These are phyloP conservation scores for Rickenella mellea DNA, from an alignment of 768 basidiomycete genomes.

Conservation along the genomic window DNA sequence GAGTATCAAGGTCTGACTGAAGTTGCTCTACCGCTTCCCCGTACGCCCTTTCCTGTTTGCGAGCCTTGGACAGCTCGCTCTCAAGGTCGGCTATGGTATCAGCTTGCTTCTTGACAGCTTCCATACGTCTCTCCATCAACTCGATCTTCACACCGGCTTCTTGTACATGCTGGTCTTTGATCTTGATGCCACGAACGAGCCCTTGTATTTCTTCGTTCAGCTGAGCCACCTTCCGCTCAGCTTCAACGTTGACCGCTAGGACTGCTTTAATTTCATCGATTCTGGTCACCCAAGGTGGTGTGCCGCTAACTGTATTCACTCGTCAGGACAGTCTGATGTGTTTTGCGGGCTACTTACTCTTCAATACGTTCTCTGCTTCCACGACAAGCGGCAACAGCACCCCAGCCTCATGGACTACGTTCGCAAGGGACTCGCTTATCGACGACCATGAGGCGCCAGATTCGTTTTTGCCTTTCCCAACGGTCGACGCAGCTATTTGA, in stretches of 20 bases:
- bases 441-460: conserved; percentile 70
- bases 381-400: conserved; percentile 61
- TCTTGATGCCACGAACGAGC: conserved; percentile 72
- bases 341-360: conserved; percentile 59
- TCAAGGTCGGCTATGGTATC: conserved; percentile 80
- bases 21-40: conserved; percentile 92
- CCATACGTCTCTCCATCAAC: conserved; percentile 88
- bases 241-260: conserved; percentile 82
- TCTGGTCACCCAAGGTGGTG: conserved; percentile 78
- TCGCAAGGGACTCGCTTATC: conserved; percentile 56
- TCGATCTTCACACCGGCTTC: conserved; percentile 90
- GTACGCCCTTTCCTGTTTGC: conserved; percentile 83
- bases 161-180: conserved; percentile 86
- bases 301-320: conserved; percentile 63
- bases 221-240: conserved; percentile 78
- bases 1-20: conserved; percentile 75
- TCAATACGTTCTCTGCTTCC: conserved; percentile 70
- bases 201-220: conserved; percentile 87
- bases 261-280: conserved; percentile 76
- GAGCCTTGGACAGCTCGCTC: conserved; percentile 64
- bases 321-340: too few species aligned
- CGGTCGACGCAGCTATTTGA: conserved; percentile 63
- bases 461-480: conserved; percentile 60
- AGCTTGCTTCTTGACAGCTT: conserved; percentile 83
- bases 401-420: conserved; percentile 62